Conservation (phyloP, 768 basidiomycete species). For the Filobasidium floriforme region DNA sequence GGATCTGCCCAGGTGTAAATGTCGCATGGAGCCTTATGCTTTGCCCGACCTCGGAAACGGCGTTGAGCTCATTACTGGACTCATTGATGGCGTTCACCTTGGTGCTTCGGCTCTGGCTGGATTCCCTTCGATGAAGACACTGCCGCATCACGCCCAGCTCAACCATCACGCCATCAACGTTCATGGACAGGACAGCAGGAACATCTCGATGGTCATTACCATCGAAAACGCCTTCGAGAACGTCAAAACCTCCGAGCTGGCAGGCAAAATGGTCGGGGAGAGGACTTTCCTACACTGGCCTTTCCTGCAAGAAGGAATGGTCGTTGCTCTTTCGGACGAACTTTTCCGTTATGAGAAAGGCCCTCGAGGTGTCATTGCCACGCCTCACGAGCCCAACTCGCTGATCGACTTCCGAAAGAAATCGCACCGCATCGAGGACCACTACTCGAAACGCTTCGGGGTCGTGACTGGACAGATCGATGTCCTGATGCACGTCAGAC, state of each 20-base stretch:
- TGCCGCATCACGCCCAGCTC: constrained; percentile 67
- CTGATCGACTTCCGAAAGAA: constrained; percentile 70
- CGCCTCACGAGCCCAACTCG: constrained; percentile 64
- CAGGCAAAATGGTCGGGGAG: constrained; percentile 64
- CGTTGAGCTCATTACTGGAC: constrained; percentile 73
- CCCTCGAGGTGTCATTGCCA: constrained; percentile 50
- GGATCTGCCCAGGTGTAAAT: constrained; percentile 68
- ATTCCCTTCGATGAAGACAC: constrained; percentile 88
- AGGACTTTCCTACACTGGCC: constrained; percentile 84
- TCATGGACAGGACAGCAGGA: constrained; percentile 79
- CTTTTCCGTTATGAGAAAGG: constrained; percentile 70
- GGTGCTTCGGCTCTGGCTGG: constrained; percentile 82
- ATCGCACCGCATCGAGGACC: constrained; percentile 69
- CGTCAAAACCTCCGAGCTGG: constrained; percentile 64
- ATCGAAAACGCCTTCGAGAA: constrained; percentile 67
- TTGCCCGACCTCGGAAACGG: constrained; percentile 73
- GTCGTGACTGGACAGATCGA: constrained; percentile 76
- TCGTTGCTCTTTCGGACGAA: constrained; percentile 76
- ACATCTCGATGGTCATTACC: constrained; percentile 87
- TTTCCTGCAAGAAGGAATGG: constrained; percentile 83
- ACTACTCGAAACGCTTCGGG: constrained; percentile 81
- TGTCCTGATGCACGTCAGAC: constrained; percentile 75
- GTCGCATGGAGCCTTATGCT: constrained; percentile 72
- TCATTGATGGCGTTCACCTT: constrained; percentile 78
- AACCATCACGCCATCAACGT: constrained; percentile 87